Evolutionary conservation across 2,329 filamentous ascomycete genomes (phyloP).

Genomic region (Pseudogymnoascus sp.): DNA sequence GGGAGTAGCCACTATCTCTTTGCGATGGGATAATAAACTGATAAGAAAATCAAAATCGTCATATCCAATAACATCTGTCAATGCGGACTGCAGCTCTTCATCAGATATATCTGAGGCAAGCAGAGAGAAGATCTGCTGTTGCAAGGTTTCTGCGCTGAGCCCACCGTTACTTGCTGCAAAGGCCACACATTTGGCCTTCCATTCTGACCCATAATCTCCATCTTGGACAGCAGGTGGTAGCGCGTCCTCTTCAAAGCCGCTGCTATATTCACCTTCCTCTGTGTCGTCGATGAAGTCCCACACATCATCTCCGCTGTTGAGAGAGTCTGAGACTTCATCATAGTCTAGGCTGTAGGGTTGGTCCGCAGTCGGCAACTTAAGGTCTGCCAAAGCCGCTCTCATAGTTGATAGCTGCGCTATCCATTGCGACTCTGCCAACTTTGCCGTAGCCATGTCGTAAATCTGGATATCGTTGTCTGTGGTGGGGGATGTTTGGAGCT

Average conservation of each 20-base stretch:
- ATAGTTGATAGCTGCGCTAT: slow-evolving; percentile 77
- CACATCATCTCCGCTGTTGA: slow-evolving; percentile 67
- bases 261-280: slow-evolving; percentile 58
- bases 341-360: slow-evolving; percentile 42
- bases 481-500: background rate
- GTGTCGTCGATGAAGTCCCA: slow-evolving; percentile 86
- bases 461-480: background rate
- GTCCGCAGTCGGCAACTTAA: slow-evolving; percentile 42
- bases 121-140: slow-evolving; percentile 68
- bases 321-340: slow-evolving; percentile 41
- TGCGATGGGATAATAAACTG: slow-evolving; percentile 73
- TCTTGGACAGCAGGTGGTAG: slow-evolving; percentile 25
- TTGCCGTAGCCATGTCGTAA: background rate
- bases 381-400: slow-evolving; percentile 71
- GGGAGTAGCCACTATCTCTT: slow-evolving; percentile 50
- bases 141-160: slow-evolving; percentile 61
- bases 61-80: slow-evolving; percentile 87
- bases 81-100: slow-evolving; percentile 81
- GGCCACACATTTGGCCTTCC: slow-evolving; percentile 61
- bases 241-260: slow-evolving; percentile 52
- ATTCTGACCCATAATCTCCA: slow-evolving; percentile 49
- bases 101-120: slow-evolving; percentile 61
- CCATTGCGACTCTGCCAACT: slow-evolving; percentile 57
- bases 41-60: slow-evolving; percentile 90
- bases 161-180: slow-evolving; percentile 59